Base-by-base conservation (phyloP, 768 basidiomycete species). In the Lentinus tigrinus region DNA sequence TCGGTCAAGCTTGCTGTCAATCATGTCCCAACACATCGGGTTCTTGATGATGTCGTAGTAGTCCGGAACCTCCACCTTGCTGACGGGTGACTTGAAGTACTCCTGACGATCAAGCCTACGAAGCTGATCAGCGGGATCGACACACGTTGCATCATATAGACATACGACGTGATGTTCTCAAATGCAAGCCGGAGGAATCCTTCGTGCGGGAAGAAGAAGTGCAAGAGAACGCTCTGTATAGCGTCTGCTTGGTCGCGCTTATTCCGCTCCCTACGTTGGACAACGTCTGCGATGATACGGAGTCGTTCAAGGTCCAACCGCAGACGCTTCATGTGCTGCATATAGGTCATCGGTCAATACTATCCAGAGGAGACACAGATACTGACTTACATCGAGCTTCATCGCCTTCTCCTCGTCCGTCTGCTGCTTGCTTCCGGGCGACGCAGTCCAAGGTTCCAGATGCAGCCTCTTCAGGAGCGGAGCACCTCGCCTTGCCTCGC, bases 401-500 rank as follows among this genome's bases (percentile, higher is more conserved):
- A 85, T 79, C 9, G 77, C 72, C 72, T 90, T 93, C 60, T 97
- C 93, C 59, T 89, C 88, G 19, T 95, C 91, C 4, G 85, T 91
- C 66, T 92, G 81, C 28, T 82, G 70, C 63, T 83, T 83, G 7
- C 75, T 75, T 6, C 79, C 79, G 17, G 85, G 81, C 40, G 81
- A 85, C 3, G 93, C 92, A 0, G 95, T 98, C 97, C 97, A 98
- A 0, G 97, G 96, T 75, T 99, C 96, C 26, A 98, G 77, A 74
- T 99, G 95, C 56, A 99, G 70, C 52, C 97, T 70, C 73, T 98
- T 98, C 63, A 99, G 72, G 59, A 98, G 72, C 11, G 97, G 96
- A 9, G 97, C 97, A 4, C 97, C 97, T 39, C 96, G 74, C 60
- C 97, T 81, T 1, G 86, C 93, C 70, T 98, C 96, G 4, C 97